Base-by-base conservation (phyloP, 164 flowering plant genomes). In the Berberis thunbergii region DNA sequence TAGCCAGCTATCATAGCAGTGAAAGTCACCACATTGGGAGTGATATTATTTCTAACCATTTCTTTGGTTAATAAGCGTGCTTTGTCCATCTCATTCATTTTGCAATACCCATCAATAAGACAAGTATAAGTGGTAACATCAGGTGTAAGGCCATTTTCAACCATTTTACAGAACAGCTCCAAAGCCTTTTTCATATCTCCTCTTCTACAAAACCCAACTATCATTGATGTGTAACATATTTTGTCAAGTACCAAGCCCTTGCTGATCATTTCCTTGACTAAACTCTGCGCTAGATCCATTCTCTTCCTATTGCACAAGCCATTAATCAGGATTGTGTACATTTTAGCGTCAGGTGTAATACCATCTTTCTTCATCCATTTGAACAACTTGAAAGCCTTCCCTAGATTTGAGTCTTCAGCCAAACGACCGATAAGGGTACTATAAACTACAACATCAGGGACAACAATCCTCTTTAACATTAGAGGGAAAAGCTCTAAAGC, bases 61-160 rank as follows among this genome's bases (percentile, higher is more conserved):
- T 73, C 79, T 38, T 70, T 66, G 55, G 80, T 2, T 64, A 79
- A 61, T 56, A 4, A 7, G 2, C 39, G 13, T 2, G 79, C 86
- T 13, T 45, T 38, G 52, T 79, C 83, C 83, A 78, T 74, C 45
- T 57, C 71, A 42, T 50, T 39, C 52, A 60, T 12, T 67, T 73
- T 79, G 69, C 73, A 83, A 64, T 45, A 83, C 40, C 85, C 86
- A 67, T 74, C 77, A 67, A 87, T 68, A 39, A 87, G 63, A 64
- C 82, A 81, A 38, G 82, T 82, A 70, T 76, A 85, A 57, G 85
- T 80, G 57, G 78, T 70, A 59, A 79, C 79, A 67, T 68, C 77
- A 54, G 86, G 86, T 41, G 43, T 58, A 45, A 63, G 46, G 3
- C 75, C 80, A 49, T 41, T 72, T 38, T 48, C 41, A 39, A 54